Evolutionary conservation across 2,329 filamentous ascomycete genomes (phyloP).

Genomic region (Microdochium paspali): DNA sequence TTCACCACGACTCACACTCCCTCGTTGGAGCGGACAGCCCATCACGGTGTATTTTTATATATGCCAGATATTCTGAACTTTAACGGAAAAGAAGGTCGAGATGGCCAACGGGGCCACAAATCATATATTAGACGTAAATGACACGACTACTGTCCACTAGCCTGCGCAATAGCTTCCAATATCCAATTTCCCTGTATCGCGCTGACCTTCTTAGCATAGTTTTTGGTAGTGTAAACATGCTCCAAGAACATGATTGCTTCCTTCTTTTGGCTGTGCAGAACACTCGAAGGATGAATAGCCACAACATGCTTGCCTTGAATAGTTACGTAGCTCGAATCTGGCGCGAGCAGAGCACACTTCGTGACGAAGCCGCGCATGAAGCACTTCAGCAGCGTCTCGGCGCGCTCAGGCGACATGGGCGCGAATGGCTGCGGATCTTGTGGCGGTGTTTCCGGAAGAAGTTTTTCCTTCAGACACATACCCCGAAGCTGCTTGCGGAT

Average conservation of each 20-base stretch:
- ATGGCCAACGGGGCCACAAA: no score
- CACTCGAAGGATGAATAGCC: conserved; percentile 53
- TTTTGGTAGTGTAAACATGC: conserved; percentile 57
- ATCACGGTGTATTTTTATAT: no score
- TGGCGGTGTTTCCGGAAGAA: conserved; percentile 34
- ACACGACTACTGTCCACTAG: conserved; percentile 3
- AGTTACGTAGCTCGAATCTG: conserved; percentile 53
- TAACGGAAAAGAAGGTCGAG: no score
- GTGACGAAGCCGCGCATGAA: conserved; percentile 53
- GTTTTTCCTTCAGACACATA: conserved; percentile 41
- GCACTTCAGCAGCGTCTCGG: conserved; percentile 45
- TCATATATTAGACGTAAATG: no score
- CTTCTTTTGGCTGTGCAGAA: conserved; percentile 51
- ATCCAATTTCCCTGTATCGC: conserved; percentile 53
- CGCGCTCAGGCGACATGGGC: conserved; percentile 43
- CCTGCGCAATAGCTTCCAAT: conserved; percentile 34
- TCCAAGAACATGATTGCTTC: conserved; percentile 62
- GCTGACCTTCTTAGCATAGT: conserved; percentile 58
- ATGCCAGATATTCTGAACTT: no score
- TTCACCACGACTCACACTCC: no score
- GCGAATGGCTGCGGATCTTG: conserved; percentile 47
- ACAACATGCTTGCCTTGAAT: conserved; percentile 50
- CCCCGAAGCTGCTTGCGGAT: conserved; percentile 52
- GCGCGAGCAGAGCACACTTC: conserved; percentile 50
- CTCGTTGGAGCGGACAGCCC: no score